A percentile compares a stretch with the other conserved stretches of the same genome.
These are phyloP conservation scores for Pseudogymnoascus sp. DNA, from an alignment of 2,329 filamentous ascomycete genomes.

Conservation along the genomic window DNA sequence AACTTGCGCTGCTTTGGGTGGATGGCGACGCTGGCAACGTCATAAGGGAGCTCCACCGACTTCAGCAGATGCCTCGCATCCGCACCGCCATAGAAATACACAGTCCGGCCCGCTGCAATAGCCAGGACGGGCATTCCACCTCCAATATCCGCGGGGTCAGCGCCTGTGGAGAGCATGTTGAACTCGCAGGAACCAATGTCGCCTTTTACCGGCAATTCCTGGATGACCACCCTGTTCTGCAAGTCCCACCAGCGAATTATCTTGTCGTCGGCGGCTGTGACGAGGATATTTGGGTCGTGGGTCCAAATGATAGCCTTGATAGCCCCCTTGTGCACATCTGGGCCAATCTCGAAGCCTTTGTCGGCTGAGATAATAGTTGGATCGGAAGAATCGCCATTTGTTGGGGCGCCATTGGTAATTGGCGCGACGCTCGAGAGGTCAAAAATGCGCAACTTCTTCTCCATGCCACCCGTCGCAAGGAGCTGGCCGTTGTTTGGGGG, in stretches of 20 bases:
- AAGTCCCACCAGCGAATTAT: conserved; percentile 93
- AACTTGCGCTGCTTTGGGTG: conserved; percentile 74
- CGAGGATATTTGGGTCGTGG: conserved; percentile 74
- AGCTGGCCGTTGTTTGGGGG: conserved; percentile 73
- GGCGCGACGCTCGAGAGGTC: conserved; percentile 60
- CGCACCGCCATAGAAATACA: conserved; percentile 81
- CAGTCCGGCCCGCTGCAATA: conserved; percentile 87
- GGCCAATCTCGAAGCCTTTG: conserved; percentile 75
- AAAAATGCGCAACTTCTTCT: conserved; percentile 94
- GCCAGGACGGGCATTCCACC: conserved; percentile 66
- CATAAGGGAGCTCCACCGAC: conserved; percentile 68
- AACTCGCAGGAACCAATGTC: conserved; percentile 90
- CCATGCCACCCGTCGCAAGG: conserved; percentile 85
- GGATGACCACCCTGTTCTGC: conserved; percentile 63
- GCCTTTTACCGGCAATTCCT: conserved; percentile 70
- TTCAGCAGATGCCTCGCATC: conserved; percentile 67
- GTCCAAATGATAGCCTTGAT: conserved; percentile 98
- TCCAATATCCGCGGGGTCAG: conserved; percentile 53
- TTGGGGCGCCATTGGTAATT: conserved; percentile 25
- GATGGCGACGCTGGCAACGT: conserved; percentile 83
- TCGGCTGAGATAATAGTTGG: conserved; percentile 46
- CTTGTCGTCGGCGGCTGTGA: conserved; percentile 86
- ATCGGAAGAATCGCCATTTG: conserved; percentile 28
- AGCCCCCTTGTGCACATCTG: conserved; percentile 71
- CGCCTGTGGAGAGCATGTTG: conserved; percentile 53